phyloP scores from a whole-genome alignment of 768 basidiomycete genomes.

The Obba rivulosa region DNA sequence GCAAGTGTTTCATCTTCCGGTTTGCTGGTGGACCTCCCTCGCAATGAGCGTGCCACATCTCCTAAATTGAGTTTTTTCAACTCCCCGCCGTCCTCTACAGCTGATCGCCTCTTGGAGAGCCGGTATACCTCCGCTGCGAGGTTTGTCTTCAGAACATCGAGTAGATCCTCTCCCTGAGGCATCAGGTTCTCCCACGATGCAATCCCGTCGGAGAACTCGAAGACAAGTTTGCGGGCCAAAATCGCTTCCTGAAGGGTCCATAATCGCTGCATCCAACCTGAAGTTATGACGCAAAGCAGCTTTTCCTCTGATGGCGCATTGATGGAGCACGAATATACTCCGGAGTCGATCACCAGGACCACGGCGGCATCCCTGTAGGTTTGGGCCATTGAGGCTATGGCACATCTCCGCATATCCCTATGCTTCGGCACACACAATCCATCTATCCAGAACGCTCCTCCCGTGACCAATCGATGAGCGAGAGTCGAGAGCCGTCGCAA shows the following conservation, averaged over 20 bases:
- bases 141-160: too few species aligned
- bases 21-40: neutral
- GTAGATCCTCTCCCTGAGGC: too few species aligned
- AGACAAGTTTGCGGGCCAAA: neutral
- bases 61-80: too few species aligned
- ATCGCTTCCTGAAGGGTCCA: neutral
- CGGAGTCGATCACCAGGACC: neutral
- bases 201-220: neutral
- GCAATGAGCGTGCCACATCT: neutral
- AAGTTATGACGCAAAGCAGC: neutral
- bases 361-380: neutral
- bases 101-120: too few species aligned
- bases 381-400: constrained; percentile 3
- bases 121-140: too few species aligned
- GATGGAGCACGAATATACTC: neutral
- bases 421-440: neutral
- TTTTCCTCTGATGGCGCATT: neutral
- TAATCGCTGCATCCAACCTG: neutral
- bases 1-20: neutral
- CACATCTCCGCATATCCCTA: neutral
- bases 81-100: too few species aligned
- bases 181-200: neutral
- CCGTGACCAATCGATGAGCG: neutral
- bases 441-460: constrained; percentile 3
- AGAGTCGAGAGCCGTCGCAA: neutral